phyloP scores from a whole-genome alignment of 441 rosid species.

The Erodium trifolium region DNA sequence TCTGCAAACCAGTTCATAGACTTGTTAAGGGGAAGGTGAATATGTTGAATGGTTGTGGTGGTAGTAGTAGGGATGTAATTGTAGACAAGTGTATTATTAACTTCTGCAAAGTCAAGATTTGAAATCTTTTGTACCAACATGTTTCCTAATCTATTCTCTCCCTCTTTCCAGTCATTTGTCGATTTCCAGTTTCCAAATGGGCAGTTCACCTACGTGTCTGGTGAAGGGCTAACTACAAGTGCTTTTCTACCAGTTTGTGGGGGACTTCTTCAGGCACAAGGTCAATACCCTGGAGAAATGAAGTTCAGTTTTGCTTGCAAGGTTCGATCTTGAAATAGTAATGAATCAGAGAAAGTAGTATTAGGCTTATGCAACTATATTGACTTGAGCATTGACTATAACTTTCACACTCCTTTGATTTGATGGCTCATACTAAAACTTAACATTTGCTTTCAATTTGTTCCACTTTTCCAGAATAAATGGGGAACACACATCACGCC shows the following conservation, averaged over 20 bases:
- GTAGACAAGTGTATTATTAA: background rate
- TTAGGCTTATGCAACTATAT: background rate
- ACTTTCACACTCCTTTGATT: background rate
- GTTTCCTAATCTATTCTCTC: background rate
- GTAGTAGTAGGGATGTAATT: background rate
- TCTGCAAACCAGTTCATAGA: background rate
- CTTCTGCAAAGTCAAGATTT: background rate
- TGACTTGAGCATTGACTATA: background rate
- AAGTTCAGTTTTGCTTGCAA: constrained; percentile 77
- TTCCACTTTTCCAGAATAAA: constrained; percentile 41
- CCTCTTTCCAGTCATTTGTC: constrained; percentile 60
- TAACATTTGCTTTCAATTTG: no score
- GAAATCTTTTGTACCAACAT: constrained; percentile 1
- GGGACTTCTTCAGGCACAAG: constrained; percentile 93
- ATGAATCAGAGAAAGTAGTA: background rate
- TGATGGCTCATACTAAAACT: no score
- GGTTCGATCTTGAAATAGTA: constrained; percentile 30
- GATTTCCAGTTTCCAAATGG: constrained; percentile 95
- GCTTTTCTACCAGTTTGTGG: constrained; percentile 77
- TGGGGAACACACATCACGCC: constrained; percentile 86
- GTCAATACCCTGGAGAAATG: constrained; percentile 98
- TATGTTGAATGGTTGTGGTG: background rate
- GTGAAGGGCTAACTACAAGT: constrained; percentile 87
- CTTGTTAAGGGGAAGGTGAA: background rate
- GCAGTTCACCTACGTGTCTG: constrained; percentile 77